These are phyloP conservation scores for Fusarium secorum DNA, from an alignment of 2,329 filamentous ascomycete genomes.

Conservation along the genomic window DNA sequence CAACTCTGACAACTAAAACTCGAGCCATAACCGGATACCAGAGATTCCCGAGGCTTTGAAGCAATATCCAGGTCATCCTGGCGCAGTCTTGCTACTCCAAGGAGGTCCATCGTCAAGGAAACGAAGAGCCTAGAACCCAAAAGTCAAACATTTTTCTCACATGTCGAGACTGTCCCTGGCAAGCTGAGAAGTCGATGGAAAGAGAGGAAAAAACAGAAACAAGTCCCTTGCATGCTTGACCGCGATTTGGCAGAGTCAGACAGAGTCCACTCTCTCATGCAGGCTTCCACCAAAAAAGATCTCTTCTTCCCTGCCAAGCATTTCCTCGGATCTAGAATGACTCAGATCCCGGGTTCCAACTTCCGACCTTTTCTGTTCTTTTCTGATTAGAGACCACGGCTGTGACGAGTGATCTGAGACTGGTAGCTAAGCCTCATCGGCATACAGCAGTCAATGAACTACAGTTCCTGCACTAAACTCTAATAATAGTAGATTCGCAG, in stretches of 20 bases:
- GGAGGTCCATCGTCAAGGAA: background rate
- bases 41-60: slow-evolving; percentile 4
- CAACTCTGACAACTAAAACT: slow-evolving; percentile 25
- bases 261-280: background rate
- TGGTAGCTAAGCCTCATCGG: slow-evolving; percentile 10
- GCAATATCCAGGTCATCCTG: background rate
- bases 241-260: slow-evolving; percentile 10
- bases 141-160: slow-evolving; percentile 6
- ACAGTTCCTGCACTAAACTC: background rate
- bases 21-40: background rate
- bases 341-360: slow-evolving; percentile 13
- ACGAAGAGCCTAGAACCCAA: slow-evolving; percentile 15
- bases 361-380: background rate
- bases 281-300: slow-evolving; percentile 6
- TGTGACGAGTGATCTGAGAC: slow-evolving; percentile 4
- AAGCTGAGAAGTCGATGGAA: background rate
- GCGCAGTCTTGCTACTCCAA: background rate
- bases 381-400: background rate
- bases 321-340: slow-evolving; percentile 17
- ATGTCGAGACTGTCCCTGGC: slow-evolving; percentile 5
- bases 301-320: slow-evolving; percentile 11
- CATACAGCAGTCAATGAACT: slow-evolving; percentile 1
- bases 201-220: background rate
- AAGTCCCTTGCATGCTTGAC: slow-evolving; percentile 21
- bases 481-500: background rate